phyloP scores from a whole-genome alignment of 768 basidiomycete species.

The Dioszegia aurantiaca region DNA sequence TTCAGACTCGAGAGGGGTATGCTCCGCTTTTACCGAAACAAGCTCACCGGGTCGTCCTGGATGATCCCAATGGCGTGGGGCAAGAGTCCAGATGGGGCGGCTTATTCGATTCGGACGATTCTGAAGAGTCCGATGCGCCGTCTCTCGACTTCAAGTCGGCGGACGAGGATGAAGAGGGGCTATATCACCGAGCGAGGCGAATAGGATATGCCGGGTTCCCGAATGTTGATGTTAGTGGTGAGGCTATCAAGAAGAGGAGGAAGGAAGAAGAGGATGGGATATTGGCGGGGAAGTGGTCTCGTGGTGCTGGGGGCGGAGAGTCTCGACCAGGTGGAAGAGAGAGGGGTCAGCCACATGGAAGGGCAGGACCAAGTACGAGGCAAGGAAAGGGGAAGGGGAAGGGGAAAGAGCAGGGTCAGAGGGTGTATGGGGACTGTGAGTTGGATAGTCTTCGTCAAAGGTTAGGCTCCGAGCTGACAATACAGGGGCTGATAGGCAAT shows the following conservation, averaged over 20 bases:
- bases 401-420: conserved; percentile 21
- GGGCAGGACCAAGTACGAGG: conserved; percentile 10
- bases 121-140: conserved; percentile 44
- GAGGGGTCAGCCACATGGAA: neutral
- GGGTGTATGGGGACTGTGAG: conserved; percentile 48
- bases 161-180: conserved; percentile 62
- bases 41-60: conserved; percentile 63
- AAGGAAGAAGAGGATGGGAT: conserved; percentile 86
- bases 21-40: conserved; percentile 72
- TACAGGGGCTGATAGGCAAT: conserved; percentile 42
- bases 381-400: conserved; percentile 45
- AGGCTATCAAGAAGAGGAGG: conserved; percentile 63
- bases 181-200: conserved; percentile 71
- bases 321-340: conserved; percentile 17
- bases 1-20: conserved; percentile 61
- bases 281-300: conserved; percentile 63
- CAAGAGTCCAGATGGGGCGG: conserved; percentile 12
- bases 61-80: conserved; percentile 35
- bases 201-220: conserved; percentile 90
- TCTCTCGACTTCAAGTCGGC: conserved; percentile 65
- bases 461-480: conserved; percentile 9
- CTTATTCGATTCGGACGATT: conserved; percentile 43
- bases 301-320: conserved; percentile 46
- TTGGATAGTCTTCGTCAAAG: conserved; percentile 1
- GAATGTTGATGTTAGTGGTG: conserved; percentile 79